Evolutionary conservation across 2,329 filamentous ascomycete genomes (phyloP).

Genomic region (Penicillium sp.): DNA sequence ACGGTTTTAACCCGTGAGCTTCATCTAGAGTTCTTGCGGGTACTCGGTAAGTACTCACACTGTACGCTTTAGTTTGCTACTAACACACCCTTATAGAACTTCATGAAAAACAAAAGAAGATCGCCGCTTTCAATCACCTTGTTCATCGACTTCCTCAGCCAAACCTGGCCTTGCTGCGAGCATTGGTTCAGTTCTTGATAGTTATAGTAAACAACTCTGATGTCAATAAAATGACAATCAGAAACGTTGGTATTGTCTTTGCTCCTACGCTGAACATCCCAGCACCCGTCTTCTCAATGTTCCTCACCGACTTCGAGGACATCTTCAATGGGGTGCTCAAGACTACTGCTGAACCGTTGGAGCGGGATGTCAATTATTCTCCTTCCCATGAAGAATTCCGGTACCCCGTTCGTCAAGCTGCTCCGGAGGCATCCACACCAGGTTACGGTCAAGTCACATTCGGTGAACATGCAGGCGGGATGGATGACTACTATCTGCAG

Average conservation of each 20-base stretch:
- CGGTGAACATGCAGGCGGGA: too few relatives aligned
- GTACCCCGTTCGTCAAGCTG: too few relatives aligned
- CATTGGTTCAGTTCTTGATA: constrained; percentile 79
- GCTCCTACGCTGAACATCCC: constrained; percentile 95
- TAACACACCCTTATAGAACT: constrained; percentile 49
- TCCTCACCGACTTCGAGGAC: constrained; percentile 68
- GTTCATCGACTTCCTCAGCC: constrained; percentile 69
- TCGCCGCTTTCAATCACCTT: constrained; percentile 66
- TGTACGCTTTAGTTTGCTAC: constrained; percentile 5
- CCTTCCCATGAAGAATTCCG: too few relatives aligned
- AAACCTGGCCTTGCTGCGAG: constrained; percentile 72
- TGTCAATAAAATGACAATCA: constrained; percentile 94
- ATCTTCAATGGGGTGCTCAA: too few relatives aligned
- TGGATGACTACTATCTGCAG: too few relatives aligned
- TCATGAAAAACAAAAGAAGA: constrained; percentile 63
- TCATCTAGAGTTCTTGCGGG: constrained; percentile 76
- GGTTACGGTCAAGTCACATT: too few relatives aligned
- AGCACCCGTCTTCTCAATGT: constrained; percentile 83
- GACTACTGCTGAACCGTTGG: too few relatives aligned
- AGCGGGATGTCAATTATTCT: too few relatives aligned
- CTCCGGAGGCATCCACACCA: too few relatives aligned
- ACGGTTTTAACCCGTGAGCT: constrained; percentile 86
- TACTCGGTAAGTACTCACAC: constrained; percentile 48
- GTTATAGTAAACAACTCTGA: constrained; percentile 83
- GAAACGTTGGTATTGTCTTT: constrained; percentile 96